These are phyloP conservation scores for Singerocomus rubriflavus DNA, from an alignment of 1,284 basidiomycete genomes.

Conservation along the genomic window DNA sequence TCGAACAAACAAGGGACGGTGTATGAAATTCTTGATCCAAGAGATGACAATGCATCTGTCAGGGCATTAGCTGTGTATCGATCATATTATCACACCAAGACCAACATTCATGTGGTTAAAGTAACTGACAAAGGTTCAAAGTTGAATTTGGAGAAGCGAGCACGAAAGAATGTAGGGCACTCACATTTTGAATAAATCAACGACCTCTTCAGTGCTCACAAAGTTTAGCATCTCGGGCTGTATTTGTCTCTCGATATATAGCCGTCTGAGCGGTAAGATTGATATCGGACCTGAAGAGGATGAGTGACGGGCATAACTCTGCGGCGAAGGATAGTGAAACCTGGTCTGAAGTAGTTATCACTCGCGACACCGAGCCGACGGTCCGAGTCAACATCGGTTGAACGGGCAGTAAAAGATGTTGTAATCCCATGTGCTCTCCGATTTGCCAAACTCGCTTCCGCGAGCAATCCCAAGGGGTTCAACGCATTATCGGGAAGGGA, in stretches of 20 bases:
- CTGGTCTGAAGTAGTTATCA: conserved; percentile 93
- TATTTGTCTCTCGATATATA: conserved; percentile 87
- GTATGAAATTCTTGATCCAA: conserved; percentile 88
- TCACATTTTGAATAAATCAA: conserved; percentile 89
- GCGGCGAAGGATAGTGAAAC: conserved; percentile 37
- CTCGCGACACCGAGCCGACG: conserved; percentile 80
- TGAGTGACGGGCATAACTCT: conserved; percentile 4
- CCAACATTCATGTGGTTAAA: conserved; percentile 76
- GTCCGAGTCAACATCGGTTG: conserved; percentile 34
- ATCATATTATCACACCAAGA: conserved; percentile 9
- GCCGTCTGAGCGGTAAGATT: conserved; percentile 77
- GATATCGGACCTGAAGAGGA: conserved; percentile 66
- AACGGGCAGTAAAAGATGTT: conserved; percentile 39
- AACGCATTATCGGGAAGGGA: conserved; percentile 88
- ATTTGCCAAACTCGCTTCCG: conserved; percentile 89
- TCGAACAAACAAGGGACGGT: conserved; percentile 85
- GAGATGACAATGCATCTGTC: conserved; percentile 68
- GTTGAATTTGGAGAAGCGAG: conserved; percentile 10
- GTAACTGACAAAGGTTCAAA: conserved; percentile 46
- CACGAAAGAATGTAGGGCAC: conserved; percentile 30
- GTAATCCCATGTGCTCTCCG: conserved; percentile 53
- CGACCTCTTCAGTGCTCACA: conserved; percentile 79
- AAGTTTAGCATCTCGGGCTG: conserved; percentile 90
- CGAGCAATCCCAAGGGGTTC: conserved; percentile 87
- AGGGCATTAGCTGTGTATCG: conserved; percentile 7